Percentiles rank a stretch among this genome's conserved stretches.
Evolutionary conservation across 345 rosid genomes (phyloP).

Genomic region (Eucalyptus paniculata): DNA sequence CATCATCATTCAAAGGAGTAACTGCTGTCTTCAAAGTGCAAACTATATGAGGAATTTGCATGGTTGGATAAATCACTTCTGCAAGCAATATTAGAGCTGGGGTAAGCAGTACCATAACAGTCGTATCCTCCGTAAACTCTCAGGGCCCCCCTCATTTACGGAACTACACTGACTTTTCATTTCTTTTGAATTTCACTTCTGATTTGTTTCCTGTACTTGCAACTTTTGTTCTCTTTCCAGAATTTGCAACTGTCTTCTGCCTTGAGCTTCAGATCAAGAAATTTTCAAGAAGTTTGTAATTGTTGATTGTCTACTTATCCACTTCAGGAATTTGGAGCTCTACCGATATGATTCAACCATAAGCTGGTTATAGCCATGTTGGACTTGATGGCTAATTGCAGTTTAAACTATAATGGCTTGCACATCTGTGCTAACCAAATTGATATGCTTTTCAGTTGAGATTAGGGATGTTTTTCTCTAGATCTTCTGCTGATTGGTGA

Average conservation of each 20-base stretch:
- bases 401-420: neutral
- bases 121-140: neutral
- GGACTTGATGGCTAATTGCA: neutral
- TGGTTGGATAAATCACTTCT: neutral
- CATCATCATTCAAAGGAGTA: neutral
- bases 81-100: neutral
- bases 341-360: no score
- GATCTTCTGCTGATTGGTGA: neutral
- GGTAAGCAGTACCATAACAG: neutral
- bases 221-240: neutral
- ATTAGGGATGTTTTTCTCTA: neutral
- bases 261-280: neutral
- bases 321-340: neutral
- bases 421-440: neutral
- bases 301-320: neutral
- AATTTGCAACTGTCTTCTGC: neutral
- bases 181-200: neutral
- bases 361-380: neutral
- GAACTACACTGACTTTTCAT: neutral
- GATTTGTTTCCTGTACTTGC: neutral
- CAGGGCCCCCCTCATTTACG: neutral
- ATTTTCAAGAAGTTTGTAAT: neutral
- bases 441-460: neutral
- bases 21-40: neutral
- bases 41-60: neutral